Evolutionary conservation across 768 basidiomycete genomes (phyloP).

Genomic region (Hygrophorus russula): DNA sequence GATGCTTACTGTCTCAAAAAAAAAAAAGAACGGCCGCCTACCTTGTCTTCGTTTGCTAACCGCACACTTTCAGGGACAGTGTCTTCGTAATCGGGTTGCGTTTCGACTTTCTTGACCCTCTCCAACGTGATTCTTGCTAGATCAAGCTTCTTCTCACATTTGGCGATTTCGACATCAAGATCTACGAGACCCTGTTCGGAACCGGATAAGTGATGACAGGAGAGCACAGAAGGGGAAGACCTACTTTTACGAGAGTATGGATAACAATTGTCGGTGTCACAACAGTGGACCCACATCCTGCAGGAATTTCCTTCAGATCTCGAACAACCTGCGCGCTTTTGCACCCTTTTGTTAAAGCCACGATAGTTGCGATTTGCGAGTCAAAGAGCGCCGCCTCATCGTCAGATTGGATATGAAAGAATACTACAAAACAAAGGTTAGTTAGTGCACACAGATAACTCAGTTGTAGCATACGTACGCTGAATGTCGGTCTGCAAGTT

Average conservation of each 20-base stretch:
- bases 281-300: constrained; percentile 78
- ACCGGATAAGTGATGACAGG: background rate
- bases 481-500: constrained; percentile 81
- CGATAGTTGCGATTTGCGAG: constrained; percentile 64
- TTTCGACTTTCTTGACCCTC: constrained; percentile 66
- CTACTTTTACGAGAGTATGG: constrained; percentile 77
- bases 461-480: constrained; percentile 29
- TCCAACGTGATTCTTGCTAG: constrained; percentile 57
- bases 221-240: constrained; percentile 11
- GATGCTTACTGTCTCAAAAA: background rate
- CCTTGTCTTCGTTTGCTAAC: constrained; percentile 71
- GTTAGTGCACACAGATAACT: background rate
- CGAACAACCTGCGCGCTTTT: constrained; percentile 63
- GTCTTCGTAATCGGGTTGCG: constrained; percentile 65
- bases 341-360: constrained; percentile 81
- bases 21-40: constrained; percentile 22
- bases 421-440: constrained; percentile 39
- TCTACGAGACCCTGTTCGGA: constrained; percentile 73
- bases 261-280: constrained; percentile 67
- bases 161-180: constrained; percentile 76
- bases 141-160: constrained; percentile 84
- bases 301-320: constrained; percentile 57
- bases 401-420: constrained; percentile 58
- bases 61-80: constrained; percentile 76
- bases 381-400: constrained; percentile 57